These are phyloP conservation scores for Collybia mongolica DNA, from an alignment of 768 basidiomycete genomes.

Conservation along the genomic window DNA sequence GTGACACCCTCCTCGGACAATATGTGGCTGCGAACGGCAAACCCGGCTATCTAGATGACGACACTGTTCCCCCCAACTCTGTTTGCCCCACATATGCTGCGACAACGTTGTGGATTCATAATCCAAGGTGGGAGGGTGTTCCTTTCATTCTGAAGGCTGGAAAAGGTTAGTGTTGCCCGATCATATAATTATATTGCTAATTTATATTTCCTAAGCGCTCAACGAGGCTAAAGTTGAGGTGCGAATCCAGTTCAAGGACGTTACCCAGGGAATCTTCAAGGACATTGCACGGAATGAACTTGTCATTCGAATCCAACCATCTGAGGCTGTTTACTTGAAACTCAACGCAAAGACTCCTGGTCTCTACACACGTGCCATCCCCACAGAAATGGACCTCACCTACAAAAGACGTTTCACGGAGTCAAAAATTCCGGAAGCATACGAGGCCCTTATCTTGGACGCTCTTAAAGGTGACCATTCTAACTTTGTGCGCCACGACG, in stretches of 20 bases:
- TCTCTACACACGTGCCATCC: slow-evolving; percentile 84
- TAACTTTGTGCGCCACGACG: slow-evolving; percentile 98
- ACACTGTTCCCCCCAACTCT: slow-evolving; percentile 90
- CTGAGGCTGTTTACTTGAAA: slow-evolving; percentile 96
- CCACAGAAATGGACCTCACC: slow-evolving; percentile 97
- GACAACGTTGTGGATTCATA: slow-evolving; percentile 87
- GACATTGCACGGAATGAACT: slow-evolving; percentile 96
- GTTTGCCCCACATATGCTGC: slow-evolving; percentile 95
- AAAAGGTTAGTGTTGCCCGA: slow-evolving; percentile 63
- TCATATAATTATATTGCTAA: slow-evolving; percentile 7
- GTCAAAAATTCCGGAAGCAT: slow-evolving; percentile 92
- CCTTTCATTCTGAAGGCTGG: slow-evolving; percentile 98
- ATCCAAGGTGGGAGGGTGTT: slow-evolving; percentile 97
- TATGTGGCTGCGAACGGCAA: slow-evolving; percentile 88
- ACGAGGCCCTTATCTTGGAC: slow-evolving; percentile 93
- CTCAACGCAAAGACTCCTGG: slow-evolving; percentile 95
- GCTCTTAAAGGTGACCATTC: slow-evolving; percentile 98
- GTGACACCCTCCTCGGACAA: slow-evolving; percentile 90
- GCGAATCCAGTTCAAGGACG: slow-evolving; percentile 97
- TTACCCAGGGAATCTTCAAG: slow-evolving; percentile 94
- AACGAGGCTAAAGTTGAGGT: slow-evolving; percentile 99
- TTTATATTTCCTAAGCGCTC: slow-evolving; percentile 54
- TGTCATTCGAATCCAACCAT: slow-evolving; percentile 95
- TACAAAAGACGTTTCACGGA: slow-evolving; percentile 96
- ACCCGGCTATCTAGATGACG: slow-evolving; percentile 99